Conservation (phyloP, 192 early-diverging fungal species). For the Cetraspora pellucida region DNA sequence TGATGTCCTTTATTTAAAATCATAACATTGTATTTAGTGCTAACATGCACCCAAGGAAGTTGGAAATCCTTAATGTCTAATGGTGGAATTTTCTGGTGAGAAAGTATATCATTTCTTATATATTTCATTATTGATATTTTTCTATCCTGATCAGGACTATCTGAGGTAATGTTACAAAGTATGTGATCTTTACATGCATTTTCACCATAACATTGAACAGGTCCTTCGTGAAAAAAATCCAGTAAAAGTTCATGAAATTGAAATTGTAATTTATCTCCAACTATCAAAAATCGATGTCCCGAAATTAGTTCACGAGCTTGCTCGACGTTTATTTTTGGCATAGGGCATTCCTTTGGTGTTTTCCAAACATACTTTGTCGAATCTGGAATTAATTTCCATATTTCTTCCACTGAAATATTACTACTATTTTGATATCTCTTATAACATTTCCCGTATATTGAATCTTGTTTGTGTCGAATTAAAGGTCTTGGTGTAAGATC, state of each 20-base stretch:
- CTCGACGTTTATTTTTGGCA: background rate
- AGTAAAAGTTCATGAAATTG: constrained; percentile 59
- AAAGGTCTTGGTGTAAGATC: constrained; percentile 19
- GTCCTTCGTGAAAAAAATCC: constrained; percentile 56
- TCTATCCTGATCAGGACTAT: background rate
- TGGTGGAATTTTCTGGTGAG: constrained; percentile 35
- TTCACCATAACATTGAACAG: constrained; percentile 59
- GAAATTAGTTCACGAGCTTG: background rate
- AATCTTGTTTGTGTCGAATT: constrained; percentile 23
- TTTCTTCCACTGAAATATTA: background rate
- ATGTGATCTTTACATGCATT: constrained; percentile 50
- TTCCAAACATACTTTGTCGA: constrained; percentile 15
- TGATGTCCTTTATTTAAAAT: constrained; percentile 51
- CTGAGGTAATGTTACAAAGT: constrained; percentile 36
- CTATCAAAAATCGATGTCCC: constrained; percentile 42
- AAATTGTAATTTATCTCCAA: constrained; percentile 53
- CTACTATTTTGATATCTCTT: background rate
- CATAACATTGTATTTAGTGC: constrained; percentile 44
- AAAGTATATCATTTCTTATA: constrained; percentile 56
- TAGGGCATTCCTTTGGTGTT: background rate
- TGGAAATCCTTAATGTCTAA: constrained; percentile 46
- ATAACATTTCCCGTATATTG: constrained; percentile 19
- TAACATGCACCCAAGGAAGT: constrained; percentile 45
- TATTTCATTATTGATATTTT: constrained; percentile 35
- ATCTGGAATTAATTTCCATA: background rate